Percentiles rank a stretch among this genome's conserved stretches.
These are phyloP conservation scores for Phytophthora ramorum DNA, from an alignment of 352 stramenopile species.

Conservation along the genomic window DNA sequence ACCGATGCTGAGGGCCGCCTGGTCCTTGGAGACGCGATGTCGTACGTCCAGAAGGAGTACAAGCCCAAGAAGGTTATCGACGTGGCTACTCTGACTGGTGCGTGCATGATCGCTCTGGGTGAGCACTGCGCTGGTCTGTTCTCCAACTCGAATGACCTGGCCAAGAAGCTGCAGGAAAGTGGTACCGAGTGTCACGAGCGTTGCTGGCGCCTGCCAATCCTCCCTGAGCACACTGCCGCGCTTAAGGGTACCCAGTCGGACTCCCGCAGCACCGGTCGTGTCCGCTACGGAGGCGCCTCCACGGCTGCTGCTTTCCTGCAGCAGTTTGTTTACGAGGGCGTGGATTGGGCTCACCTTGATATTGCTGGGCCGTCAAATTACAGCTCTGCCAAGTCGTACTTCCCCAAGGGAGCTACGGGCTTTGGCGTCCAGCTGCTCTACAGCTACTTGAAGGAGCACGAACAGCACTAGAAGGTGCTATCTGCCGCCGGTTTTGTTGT, in stretches of 20 bases:
- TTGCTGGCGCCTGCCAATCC: conserved; percentile 91
- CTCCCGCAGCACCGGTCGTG: conserved; percentile 80
- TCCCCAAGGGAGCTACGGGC: conserved; percentile 85
- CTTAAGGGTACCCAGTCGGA: conserved; percentile 87
- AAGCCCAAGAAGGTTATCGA: conserved; percentile 94
- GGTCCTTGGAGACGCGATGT: conserved; percentile 91
- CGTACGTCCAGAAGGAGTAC: conserved; percentile 90
- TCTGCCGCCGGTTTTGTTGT: conserved; percentile 20
- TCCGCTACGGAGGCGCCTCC: conserved; percentile 81
- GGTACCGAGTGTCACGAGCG: conserved; percentile 79
- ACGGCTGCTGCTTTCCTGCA: conserved; percentile 90
- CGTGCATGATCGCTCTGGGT: conserved; percentile 90
- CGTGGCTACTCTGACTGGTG: conserved; percentile 93
- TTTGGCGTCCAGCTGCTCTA: conserved; percentile 91
- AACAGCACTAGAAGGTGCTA: conserved; percentile 42
- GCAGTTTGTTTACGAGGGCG: conserved; percentile 88
- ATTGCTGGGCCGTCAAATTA: conserved; percentile 90
- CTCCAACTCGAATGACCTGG: conserved; percentile 92
- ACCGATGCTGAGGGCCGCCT: conserved; percentile 94
- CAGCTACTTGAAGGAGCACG: conserved; percentile 84
- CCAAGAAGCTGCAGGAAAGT: conserved; percentile 64
- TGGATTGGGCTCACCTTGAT: conserved; percentile 91
- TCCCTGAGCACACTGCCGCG: conserved; percentile 81
- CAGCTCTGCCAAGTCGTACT: conserved; percentile 83
- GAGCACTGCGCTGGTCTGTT: conserved; percentile 92